Evolutionary conservation across 2,329 filamentous ascomycete genomes (phyloP), one percentile per base, ranked within the genome.

Genomic region (Albophoma yamanashiensis): DNA sequence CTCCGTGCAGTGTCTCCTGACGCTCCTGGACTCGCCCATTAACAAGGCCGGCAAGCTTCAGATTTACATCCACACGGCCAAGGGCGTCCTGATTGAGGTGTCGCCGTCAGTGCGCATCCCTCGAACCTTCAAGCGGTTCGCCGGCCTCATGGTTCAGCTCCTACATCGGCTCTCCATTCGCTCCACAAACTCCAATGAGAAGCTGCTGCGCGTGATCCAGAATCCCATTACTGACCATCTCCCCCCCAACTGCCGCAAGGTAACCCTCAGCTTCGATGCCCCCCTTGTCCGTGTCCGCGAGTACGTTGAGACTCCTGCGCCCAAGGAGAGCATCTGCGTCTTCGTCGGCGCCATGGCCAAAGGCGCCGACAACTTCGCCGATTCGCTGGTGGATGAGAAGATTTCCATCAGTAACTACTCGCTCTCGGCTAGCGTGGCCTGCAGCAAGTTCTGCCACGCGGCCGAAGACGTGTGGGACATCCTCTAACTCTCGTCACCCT

Each of bases 281-380:
- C 87, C 89, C 22, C 85, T 97, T 39, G 89, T 96, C 55, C 89
- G 90, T 56, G 89, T 94, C 40, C 84, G 90, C 67, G 92, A 97
- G 73, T 99, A 96, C 74, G 86, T 99, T 62, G 85, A 91, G 66
- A 85, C 83, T 4, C 79, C 97, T 12, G 85, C 83, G 15, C 79
- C 88, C 56, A 88, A 92, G 69, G 92, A 97, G 78, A 97, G 93
- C 78, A 91, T 97, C 60, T 97, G 93, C 70, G 93, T 99, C 64
- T 97, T 97, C 70, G 91, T 97, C 50, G 94, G 94, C 67, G 94
- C 94, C 67, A 99, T 99, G 93, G 94, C 94, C 62, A 97, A 97
- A 79, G 94, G 94, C 22, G 84, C 87, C 59, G 94, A 99, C 73
- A 93, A 91, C 75, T 99, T 99, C 73, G 94, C 94, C 64, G 94